Base-by-base conservation (phyloP, 495 filamentous ascomycete genomes). In the Lichina pygmaea region DNA sequence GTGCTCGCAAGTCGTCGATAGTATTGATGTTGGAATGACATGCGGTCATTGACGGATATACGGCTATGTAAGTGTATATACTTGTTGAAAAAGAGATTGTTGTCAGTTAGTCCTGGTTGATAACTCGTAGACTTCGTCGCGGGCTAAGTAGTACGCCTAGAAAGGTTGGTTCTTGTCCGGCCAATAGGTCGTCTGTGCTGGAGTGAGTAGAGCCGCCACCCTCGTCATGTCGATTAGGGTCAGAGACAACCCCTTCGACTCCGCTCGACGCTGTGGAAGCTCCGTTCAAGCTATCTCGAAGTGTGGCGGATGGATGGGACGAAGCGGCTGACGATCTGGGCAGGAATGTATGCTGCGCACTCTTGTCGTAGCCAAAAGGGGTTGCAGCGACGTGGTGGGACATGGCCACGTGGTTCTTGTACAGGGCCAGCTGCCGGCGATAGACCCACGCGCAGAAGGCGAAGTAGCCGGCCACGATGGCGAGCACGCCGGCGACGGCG, bases 381-480 rank as follows among this genome's bases (percentile, higher is more conserved):
- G 43, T 44, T 47, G 56, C 42, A 3, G 51, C 48, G 4, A 50
- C 50, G 11, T 57, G 57, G 47, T 68, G 62, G 7, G 66, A 60
- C 52, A 75, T 67, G 11, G 67, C 66, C 32, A 78, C 65, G 54
- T 81, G 72, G 32, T 63, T 59, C 51, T 71, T 70, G 59, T 77
- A 79, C 6, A 75, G 63, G 1, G 53, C 48, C 9, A 80, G 62
- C 50, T 75, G 77, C 24, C 68, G 66, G 33, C 73, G 66, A 59
- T 78, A 81, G 6, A 81, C 57, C 66, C 71, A 80, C 16, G 72
- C 67, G 56, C 78, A 78, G 62, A 80, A 81, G 11, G 73, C 75
- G 16, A 84, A 62, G 52, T 81, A 75, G 8, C 58, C 57, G 3
- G 72, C 68, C 6, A 72, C 53, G 12, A 80, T 48, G 37, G 43